Base-by-base conservation (phyloP, 2,329 filamentous ascomycete species). In the Eutypella sp. region DNA sequence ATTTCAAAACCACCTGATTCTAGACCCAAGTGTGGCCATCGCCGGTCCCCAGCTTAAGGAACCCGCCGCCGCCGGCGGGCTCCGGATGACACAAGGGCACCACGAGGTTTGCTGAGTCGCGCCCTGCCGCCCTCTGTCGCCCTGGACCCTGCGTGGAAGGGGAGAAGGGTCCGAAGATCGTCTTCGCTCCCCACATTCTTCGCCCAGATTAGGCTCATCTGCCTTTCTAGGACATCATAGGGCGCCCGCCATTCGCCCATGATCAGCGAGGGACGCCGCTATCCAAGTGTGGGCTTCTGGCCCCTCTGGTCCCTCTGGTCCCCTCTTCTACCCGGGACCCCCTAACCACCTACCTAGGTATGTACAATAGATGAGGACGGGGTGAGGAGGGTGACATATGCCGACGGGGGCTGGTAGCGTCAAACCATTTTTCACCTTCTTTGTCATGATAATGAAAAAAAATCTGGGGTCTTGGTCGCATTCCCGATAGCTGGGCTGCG, bases 61-160 rank as follows among this genome's bases (percentile, higher is more conserved):
- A 19, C 36, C 18, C n/a, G 20, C 36, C 36, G 36, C 36, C 19
- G 18, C 31, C 36, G 36, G 36, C 20, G 36, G 20, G 5, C 36
- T 39, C 36, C 36, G 36, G 36, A 39, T 39, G 36, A 39, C 36
- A 39, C 36, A 39, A 39, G 20, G 36, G n/a, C 20, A 19, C 36
- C 36, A 39, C 36, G 36, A 39, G 13, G n/a, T n/a, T 23, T 20
- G 36, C 36, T 39, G 36, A 39, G 36, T 39, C 36, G 36, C 13
- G 36, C 36, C 36, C 16, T 2, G 36, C 19, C n/a, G n/a, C n/a
- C n/a, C n/a, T n/a, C n/a, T n/a, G n/a, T n/a, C n/a, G n/a, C n/a
- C n/a, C n/a, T n/a, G n/a, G n/a, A n/a, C n/a, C n/a, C n/a, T n/a
- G n/a, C n/a, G n/a, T n/a, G n/a, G n/a, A n/a, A n/a, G n/a, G n/a